A percentile compares a stretch with the other conserved stretches of the same genome.
These are phyloP conservation scores for Suillus occidentalis DNA, from an alignment of 768 basidiomycete genomes.

Conservation along the genomic window DNA sequence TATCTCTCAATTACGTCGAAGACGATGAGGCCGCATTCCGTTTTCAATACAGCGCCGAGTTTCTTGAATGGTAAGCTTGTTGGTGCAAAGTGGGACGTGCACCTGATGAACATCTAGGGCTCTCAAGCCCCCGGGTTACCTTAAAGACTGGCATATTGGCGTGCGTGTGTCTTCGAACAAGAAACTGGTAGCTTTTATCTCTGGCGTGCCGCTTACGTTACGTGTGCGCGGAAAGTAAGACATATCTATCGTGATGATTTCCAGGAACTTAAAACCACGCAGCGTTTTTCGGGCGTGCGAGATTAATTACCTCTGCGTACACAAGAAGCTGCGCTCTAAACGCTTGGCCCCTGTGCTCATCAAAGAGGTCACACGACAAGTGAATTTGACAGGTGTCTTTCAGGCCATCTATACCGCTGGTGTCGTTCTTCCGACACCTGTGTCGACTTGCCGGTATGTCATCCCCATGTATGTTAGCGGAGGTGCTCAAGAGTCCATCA, in stretches of 20 bases:
- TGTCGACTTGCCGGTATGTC: conserved; percentile 76
- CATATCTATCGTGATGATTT: not conserved
- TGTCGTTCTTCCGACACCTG: conserved; percentile 89
- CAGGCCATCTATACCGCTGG: conserved; percentile 98
- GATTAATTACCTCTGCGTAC: conserved; percentile 96
- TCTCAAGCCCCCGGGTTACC: conserved; percentile 89
- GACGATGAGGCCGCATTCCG: conserved; percentile 96
- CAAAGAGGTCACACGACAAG: conserved; percentile 94
- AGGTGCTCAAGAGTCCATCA: conserved; percentile 29
- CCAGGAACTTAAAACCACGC: conserved; percentile 13
- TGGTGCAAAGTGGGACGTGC: not conserved
- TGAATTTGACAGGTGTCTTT: conserved; percentile 86
- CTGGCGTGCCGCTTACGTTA: conserved; percentile 84
- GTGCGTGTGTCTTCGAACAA: conserved; percentile 88
- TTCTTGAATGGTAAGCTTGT: conserved; percentile 76
- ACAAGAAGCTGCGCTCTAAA: conserved; percentile 96
- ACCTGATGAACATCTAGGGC: conserved; percentile 57
- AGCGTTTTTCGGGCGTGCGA: conserved; percentile 77
- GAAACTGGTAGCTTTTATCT: conserved; percentile 96
- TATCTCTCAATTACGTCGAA: conserved; percentile 95
- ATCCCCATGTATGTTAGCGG: not conserved
- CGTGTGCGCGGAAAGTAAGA: conserved; percentile 84
- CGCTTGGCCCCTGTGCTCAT: conserved; percentile 94
- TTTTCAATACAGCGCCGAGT: conserved; percentile 94
- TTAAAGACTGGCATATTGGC: conserved; percentile 94